These are phyloP conservation scores for Ettlia oleoabundans DNA, from an alignment of 139 green algal genomes.

Conservation along the genomic window DNA sequence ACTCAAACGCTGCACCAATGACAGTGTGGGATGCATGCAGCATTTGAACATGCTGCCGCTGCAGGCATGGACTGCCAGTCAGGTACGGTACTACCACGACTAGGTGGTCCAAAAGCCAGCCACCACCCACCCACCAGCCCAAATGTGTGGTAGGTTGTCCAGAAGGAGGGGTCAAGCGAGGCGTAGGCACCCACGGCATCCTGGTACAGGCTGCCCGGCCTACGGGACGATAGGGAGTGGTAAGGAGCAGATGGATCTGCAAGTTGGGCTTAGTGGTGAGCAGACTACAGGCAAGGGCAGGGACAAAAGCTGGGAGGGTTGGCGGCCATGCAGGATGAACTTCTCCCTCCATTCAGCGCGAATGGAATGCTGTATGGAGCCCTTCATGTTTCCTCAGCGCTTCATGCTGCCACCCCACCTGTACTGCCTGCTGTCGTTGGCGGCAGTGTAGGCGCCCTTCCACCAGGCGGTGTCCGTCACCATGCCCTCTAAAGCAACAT, in stretches of 20 bases:
- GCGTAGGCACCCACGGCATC: slow-evolving; percentile 40
- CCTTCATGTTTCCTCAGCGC: too few relatives aligned
- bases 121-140: slow-evolving; percentile 27
- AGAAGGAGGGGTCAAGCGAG: slow-evolving; percentile 33
- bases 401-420: background rate
- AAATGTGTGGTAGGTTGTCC: slow-evolving; percentile 46
- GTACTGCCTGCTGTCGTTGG: background rate
- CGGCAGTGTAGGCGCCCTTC: background rate
- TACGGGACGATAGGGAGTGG: too few relatives aligned
- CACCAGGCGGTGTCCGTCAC: background rate
- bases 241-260: too few relatives aligned
- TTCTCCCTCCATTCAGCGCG: too few relatives aligned
- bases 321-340: too few relatives aligned
- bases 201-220: slow-evolving; percentile 13
- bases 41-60: too few relatives aligned
- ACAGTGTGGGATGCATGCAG: background rate
- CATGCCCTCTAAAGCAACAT: too few relatives aligned
- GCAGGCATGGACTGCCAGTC: too few relatives aligned
- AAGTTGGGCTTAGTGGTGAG: too few relatives aligned
- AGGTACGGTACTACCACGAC: background rate
- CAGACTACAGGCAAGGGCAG: too few relatives aligned
- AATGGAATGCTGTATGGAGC: too few relatives aligned
- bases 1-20: background rate
- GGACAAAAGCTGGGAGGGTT: too few relatives aligned
- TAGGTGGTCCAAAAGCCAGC: background rate